Evolutionary conservation across 228 moss, liverwort and hornwort genomes (phyloP).

Genomic region (Sphagnum fallax): DNA sequence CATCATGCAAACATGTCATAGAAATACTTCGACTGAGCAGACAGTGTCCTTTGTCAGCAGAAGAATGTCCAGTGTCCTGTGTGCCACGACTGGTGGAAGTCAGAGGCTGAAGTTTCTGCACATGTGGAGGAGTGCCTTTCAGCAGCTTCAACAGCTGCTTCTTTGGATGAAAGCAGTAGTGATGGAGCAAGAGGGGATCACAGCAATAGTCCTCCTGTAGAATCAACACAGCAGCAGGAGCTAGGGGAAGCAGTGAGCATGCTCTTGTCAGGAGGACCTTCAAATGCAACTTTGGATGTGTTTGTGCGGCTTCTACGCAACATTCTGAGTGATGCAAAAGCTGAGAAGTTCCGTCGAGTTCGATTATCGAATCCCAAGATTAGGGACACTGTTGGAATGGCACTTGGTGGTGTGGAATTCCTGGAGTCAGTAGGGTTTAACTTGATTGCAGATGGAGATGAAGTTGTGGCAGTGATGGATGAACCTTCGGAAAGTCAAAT

Average conservation of each 20-base stretch:
- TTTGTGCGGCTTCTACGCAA: conserved; percentile 21
- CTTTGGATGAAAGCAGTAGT: conserved; percentile 3
- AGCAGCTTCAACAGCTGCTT: not conserved
- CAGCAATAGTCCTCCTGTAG: not conserved
- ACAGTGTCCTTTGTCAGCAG: not conserved
- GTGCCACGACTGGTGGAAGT: conserved; percentile 31
- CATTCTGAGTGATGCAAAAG: conserved; percentile 13
- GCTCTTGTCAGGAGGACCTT: conserved; percentile 31
- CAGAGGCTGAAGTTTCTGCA: conserved; percentile 28
- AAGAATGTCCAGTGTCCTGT: conserved; percentile 38
- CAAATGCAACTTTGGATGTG: conserved; percentile 17
- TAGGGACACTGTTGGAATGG: conserved; percentile 26
- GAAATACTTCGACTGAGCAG: too few species aligned
- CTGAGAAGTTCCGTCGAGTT: conserved; percentile 28
- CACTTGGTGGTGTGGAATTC: conserved; percentile 22
- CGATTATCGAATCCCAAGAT: conserved; percentile 20
- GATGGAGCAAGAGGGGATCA: not conserved
- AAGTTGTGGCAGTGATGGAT: conserved; percentile 20
- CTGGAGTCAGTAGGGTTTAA: conserved; percentile 30
- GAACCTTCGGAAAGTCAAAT: conserved; percentile 21
- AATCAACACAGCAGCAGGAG: conserved; percentile 2
- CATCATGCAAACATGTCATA: too few species aligned
- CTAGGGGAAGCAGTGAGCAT: conserved; percentile 28
- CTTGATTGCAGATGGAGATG: conserved; percentile 11
- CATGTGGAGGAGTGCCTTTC: conserved; percentile 33